A percentile compares a stretch with the other conserved stretches of the same genome.
Conservation (phyloP, 192 early-diverging fungal species). For the Backusella sp. region DNA sequence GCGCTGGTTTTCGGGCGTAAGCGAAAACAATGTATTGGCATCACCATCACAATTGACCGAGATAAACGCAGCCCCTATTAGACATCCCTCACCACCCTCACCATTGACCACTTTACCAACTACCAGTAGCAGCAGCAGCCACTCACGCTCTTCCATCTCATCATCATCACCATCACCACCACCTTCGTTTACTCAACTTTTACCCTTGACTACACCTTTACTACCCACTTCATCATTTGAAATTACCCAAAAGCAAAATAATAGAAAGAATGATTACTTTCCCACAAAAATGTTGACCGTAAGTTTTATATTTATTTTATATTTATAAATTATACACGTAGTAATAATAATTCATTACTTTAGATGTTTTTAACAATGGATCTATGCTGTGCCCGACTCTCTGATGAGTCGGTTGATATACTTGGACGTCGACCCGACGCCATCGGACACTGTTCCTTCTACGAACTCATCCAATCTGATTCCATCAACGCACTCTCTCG, state of each 20-base stretch:
- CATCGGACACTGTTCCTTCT: slow-evolving; percentile 47
- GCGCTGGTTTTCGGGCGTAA: slow-evolving; percentile 19
- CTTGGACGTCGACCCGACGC: slow-evolving; percentile 48
- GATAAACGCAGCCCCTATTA: neutral
- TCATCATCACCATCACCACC: neutral
- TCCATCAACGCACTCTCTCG: slow-evolving; percentile 35
- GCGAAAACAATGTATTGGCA: neutral
- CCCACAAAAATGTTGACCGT: slow-evolving; percentile 11
- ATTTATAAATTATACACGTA: neutral
- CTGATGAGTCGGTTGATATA: slow-evolving; percentile 47
- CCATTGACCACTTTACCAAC: neutral
- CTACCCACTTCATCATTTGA: neutral
- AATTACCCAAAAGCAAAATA: neutral
- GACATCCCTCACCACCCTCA: neutral
- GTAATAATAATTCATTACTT: neutral
- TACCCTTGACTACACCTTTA: neutral
- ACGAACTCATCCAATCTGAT: slow-evolving; percentile 38
- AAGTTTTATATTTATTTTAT: neutral
- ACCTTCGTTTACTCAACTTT: neutral
- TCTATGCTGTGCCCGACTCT: slow-evolving; percentile 48
- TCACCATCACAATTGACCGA: neutral
- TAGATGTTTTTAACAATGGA: slow-evolving; percentile 49
- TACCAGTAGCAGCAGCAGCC: neutral
- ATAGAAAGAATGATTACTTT: neutral
- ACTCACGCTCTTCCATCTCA: neutral